These are phyloP conservation scores for Bothriochloa decipiens DNA, from an alignment of 176 grass and related monocot genomes.

Conservation along the genomic window DNA sequence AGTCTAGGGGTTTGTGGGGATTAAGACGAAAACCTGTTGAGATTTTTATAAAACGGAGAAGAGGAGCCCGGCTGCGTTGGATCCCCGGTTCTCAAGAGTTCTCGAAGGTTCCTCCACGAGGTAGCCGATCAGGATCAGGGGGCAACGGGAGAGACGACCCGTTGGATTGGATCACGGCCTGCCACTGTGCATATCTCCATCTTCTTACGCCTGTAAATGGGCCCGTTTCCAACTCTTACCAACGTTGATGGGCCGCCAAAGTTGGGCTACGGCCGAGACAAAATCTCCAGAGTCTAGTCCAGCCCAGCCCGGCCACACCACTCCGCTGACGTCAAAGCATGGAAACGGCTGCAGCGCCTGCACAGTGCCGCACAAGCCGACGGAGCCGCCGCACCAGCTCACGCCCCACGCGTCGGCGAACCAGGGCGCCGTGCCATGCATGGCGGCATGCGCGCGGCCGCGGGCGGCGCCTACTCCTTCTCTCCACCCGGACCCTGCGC, in stretches of 20 bases:
- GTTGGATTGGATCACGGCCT: constrained; percentile 45
- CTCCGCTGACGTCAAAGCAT: constrained; percentile 17
- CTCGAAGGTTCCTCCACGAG: constrained; percentile 52
- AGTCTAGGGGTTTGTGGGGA: constrained; percentile 22
- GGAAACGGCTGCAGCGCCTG: not conserved
- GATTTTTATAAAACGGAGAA: constrained; percentile 60
- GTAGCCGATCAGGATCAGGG: not conserved
- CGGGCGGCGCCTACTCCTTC: constrained; percentile 28
- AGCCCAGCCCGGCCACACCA: not conserved
- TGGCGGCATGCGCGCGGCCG: constrained; percentile 44
- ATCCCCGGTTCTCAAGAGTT: constrained; percentile 41
- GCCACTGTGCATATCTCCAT: not conserved
- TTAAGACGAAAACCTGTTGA: constrained; percentile 27
- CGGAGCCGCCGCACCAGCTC: constrained; percentile 52
- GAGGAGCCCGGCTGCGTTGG: constrained; percentile 1
- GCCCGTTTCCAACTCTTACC: not conserved
- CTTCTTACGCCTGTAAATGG: not conserved
- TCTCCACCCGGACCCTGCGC: not conserved
- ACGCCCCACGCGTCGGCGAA: constrained; percentile 60
- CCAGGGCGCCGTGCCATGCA: constrained; percentile 44
- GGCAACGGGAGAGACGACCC: constrained; percentile 22
- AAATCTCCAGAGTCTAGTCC: not conserved
- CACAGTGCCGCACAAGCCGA: constrained; percentile 21
- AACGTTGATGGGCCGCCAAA: not conserved
- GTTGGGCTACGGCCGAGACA: not conserved